Evolutionary conservation across 768 basidiomycete species (phyloP), one percentile per base, ranked within the genome.

Genomic region (Leccinum subtestaceum): DNA sequence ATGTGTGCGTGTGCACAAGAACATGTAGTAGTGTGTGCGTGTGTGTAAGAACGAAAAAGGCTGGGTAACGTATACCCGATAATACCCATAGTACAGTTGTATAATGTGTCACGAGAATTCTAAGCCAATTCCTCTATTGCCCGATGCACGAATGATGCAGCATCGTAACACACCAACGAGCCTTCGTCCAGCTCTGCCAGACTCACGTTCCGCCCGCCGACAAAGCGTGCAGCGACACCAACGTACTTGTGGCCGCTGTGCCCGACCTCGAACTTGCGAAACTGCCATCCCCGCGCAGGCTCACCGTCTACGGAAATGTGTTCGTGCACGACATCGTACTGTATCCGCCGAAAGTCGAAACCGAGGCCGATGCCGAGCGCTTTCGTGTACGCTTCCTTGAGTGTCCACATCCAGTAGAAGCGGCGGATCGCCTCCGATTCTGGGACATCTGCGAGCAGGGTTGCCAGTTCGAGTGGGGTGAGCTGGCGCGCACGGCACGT

Each of bases 331-430:
- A 85, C 77, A 66, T 90, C 80, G 71, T 85, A 92, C 68, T 91
- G 85, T 60, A 94, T 82, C 21, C 91, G 82, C 23, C 77, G 78
- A 73, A 93, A 89, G 64, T 93, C 88, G 67, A 93, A 93, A 2
- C 91, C 87, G 13, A 95, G 81, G 0, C 93, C 93, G 34, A 88
- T 69, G 1, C 93, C 93, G 34, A 94, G 79, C 2, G 91, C 90
- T 74, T 95, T 95, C 6, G 90, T 92, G 71, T 93, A 94, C 4
- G 93, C 92, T 71, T 95, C 93, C 73, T 95, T 95, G 69, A 91
- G 74, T 7, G 93, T 93, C 93, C 93, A 95, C 62, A 92, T 83
- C 80, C 87, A 87, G 67, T 88, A 91, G 70, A 94, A 89, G 15
- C 77, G 75, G 47, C 77, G 75, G n/a, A 89, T 73, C 3, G 79